Base-by-base conservation (phyloP, 805 yeast genomes). In the Komagataella pastoris region DNA sequence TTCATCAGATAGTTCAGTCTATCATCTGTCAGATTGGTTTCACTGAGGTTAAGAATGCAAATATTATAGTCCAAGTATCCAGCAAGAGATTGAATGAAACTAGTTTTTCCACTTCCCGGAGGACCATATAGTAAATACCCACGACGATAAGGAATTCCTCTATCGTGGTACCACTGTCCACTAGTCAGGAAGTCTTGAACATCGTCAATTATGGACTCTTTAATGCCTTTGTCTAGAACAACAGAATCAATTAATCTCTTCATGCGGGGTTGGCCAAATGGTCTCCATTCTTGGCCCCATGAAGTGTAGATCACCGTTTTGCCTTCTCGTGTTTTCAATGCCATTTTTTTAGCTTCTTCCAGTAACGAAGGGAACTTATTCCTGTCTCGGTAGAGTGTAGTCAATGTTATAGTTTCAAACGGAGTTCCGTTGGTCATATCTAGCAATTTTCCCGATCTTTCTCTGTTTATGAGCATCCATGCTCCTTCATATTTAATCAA, bases 251-350 rank as follows among this genome's bases (percentile, higher is more conserved):
- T 68, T 24, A 84, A 67, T 58, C 99, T 74, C 67, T 91, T 91
- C 59, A 82, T 83, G 55, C 97, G 76, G 1, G 99, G 98, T 63
- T 83, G 90, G 2, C 99, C 99, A 71, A 93, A 93, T 3, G 96
- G 96, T 61, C 98, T 75, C 99, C 99, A 93, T 62, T 93, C 99
- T 24, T 96, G 96, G 0, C 98, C 99, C 88, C 93, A 91, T 8
- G 96, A 85, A 3, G 97, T 88, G 65, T 79, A 93, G 4, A 93
- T 69, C 6, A 93, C 98, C 0, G 98, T 93, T 62, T 89, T 91
- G 6, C 99, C 98, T 62, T 88, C 95, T 54, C 85, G 83, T 30
- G 83, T 75, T 59, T 79, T 80, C 62, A 89, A 73, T 0, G 98
- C 98, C 70, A 88, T 67, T 44, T 72, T 67, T 59, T 90, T 88